These are phyloP conservation scores for Trichosporon sp. DNA, from an alignment of 1,284 basidiomycete genomes.

Conservation along the genomic window DNA sequence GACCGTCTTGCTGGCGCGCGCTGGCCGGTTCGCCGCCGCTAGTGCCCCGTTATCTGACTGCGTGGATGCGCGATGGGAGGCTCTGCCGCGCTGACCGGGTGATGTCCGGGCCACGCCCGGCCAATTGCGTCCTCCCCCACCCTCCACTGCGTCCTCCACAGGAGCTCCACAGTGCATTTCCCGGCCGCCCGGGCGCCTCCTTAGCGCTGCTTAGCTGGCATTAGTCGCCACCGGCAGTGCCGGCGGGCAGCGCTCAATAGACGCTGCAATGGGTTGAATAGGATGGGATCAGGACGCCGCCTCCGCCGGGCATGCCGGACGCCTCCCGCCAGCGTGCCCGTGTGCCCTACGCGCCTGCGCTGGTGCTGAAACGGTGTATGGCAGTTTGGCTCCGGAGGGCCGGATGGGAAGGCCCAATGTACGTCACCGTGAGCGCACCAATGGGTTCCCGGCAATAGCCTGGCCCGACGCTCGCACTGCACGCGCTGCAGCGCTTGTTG, in stretches of 20 bases:
- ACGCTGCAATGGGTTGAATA: neutral
- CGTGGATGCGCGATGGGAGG: conserved; percentile 3
- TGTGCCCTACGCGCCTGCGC: neutral
- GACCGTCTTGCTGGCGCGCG: neutral
- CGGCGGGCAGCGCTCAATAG: neutral
- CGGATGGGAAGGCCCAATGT: neutral
- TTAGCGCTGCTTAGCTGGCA: neutral
- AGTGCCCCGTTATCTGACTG: neutral
- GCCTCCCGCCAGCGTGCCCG: neutral
- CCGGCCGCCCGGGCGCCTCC: neutral
- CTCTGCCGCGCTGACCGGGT: neutral
- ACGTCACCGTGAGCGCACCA: neutral
- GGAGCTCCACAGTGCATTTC: neutral
- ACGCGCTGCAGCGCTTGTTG: neutral
- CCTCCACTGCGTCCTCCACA: neutral
- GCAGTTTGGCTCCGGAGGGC: neutral
- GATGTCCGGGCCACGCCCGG: neutral
- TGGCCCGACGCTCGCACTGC: neutral
- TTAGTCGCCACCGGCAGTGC: neutral
- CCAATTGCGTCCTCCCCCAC: neutral
- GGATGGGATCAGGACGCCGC: neutral
- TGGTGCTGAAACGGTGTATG: neutral
- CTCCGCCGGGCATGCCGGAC: neutral
- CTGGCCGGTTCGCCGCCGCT: neutral
- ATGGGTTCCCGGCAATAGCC: neutral